Percentiles rank a stretch among this genome's conserved stretches.
These are phyloP conservation scores for Pholiota molesta DNA, from an alignment of 768 basidiomycete species.

Conservation along the genomic window DNA sequence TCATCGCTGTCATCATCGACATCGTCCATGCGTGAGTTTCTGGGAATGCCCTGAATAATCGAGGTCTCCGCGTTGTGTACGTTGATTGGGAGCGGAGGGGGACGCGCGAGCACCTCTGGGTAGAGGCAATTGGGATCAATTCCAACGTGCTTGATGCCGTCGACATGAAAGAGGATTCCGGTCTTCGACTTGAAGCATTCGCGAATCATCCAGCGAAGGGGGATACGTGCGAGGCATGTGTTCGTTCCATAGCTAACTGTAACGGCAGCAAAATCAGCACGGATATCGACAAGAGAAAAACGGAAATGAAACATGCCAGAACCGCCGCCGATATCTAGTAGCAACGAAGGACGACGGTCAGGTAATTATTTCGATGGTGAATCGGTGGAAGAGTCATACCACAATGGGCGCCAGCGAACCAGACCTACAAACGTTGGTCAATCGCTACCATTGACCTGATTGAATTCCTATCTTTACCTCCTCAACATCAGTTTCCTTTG, in stretches of 20 bases:
- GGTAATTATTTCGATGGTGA: not conserved
- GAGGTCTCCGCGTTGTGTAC: constrained; percentile 25
- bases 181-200: constrained; percentile 58
- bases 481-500: constrained; percentile 41
- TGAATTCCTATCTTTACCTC: constrained; percentile 43
- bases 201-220: constrained; percentile 72
- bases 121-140: constrained; percentile 39
- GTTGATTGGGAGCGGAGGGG: constrained; percentile 40
- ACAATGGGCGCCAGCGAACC: constrained; percentile 47
- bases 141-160: constrained; percentile 43
- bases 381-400: constrained; percentile 31
- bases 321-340: constrained; percentile 58
- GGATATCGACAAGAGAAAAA: too few species aligned
- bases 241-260: constrained; percentile 41
- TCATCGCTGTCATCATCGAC: constrained; percentile 16
- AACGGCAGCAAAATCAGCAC: not conserved
- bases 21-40: constrained; percentile 16
- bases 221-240: constrained; percentile 50
- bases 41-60: constrained; percentile 34
- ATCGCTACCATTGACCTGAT: not conserved
- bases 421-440: constrained; percentile 21
- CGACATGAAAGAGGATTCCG: constrained; percentile 60
- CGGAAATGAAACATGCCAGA: constrained; percentile 28
- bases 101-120: constrained; percentile 39
- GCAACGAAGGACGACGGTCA: not conserved